Evolutionary conservation across 1,284 basidiomycete species (phyloP), one percentile per base, ranked within the genome.

Genomic region (Rhodotorula sp.): DNA sequence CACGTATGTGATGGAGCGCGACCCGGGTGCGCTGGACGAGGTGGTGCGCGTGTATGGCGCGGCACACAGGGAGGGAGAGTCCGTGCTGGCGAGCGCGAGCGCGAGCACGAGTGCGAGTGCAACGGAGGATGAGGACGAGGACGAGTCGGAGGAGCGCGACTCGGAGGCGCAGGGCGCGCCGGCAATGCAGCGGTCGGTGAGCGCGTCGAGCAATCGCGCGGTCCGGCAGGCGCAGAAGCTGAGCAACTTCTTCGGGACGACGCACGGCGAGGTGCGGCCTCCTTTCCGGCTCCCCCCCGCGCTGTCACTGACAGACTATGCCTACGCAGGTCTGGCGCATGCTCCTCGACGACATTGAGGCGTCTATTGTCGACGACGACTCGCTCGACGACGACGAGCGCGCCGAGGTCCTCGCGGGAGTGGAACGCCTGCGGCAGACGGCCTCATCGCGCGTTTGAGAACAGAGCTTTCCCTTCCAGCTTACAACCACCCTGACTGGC

Each of bases 201-300:
- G 41, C 17, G 27, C 60, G 59, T 50, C n/a, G 37, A 59, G 54
- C 19, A 50, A 53, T 1, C 59, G 63, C 4, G 57, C 69, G 17
- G 67, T 75, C 19, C 29, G 48, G 66, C 63, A 69, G 60, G 71
- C 71, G 51, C 67, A 69, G 50, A 75, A 75, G 51, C 32, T 74
- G 21, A 34, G 59, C 37, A 37, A 32, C 10, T 63, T 74, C 22
- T 64, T 74, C 34, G 73, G 73, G 1, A 71, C 69, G 41, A 66
- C 70, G 39, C 54, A 59, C 27, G 73, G 73, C 46, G 73, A 71
- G 57, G 72, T 73, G 50, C 29, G 67, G 51, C 56, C 27, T 17
- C 1, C 25, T 25, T 54, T 37, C 29, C 22, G 12, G 7, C 10
- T 15, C n/a, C 27, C 29, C 25, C 17, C 27, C 27, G 9, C 7